Evolutionary conservation across 2,329 filamentous ascomycete genomes (phyloP).

Genomic region (Colletotrichum aenigma): DNA sequence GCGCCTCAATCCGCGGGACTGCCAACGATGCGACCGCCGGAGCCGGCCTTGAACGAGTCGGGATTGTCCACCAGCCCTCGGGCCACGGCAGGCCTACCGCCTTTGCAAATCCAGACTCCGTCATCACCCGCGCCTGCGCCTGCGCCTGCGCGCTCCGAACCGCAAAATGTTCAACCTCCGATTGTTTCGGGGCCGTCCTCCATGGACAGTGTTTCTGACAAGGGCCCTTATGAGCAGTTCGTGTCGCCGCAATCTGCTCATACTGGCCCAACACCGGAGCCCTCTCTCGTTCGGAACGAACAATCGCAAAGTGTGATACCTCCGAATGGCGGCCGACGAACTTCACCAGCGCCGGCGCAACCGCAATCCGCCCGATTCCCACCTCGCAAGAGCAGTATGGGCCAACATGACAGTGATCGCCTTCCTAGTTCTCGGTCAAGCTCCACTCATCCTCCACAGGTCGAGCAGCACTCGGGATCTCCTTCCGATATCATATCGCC

Average conservation of each 20-base stretch:
- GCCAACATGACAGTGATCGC: slow-evolving; percentile 42
- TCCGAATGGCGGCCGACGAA: background rate
- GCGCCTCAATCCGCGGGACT: slow-evolving; percentile 23
- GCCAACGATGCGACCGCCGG: slow-evolving; percentile 27
- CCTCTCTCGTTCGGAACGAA: slow-evolving; percentile 7
- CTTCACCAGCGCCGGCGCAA: slow-evolving; percentile 19
- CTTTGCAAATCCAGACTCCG: slow-evolving; percentile 34
- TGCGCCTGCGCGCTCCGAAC: background rate
- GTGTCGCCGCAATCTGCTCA: slow-evolving; percentile 22
- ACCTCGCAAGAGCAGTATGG: slow-evolving; percentile 66
- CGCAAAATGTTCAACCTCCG: slow-evolving; percentile 5
- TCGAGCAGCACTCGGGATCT: slow-evolving; percentile 41
- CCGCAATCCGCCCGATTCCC: slow-evolving; percentile 51
- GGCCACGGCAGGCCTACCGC: slow-evolving; percentile 29
- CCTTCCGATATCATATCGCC: slow-evolving; percentile 38
- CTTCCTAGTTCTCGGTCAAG: slow-evolving; percentile 30
- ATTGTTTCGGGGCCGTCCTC: background rate
- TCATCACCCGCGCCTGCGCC: slow-evolving; percentile 3
- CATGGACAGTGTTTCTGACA: slow-evolving; percentile 11
- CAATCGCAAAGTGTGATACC: slow-evolving; percentile 5
- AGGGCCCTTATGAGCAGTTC: slow-evolving; percentile 21
- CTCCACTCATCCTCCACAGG: slow-evolving; percentile 34
- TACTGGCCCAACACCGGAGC: background rate
- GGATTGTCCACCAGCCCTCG: slow-evolving; percentile 24
- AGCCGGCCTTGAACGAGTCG: background rate